Percentiles rank a stretch among this genome's conserved stretches.
phyloP scores from a whole-genome alignment of 2,329 filamentous ascomycete genomes.

The Phoma sp. region DNA sequence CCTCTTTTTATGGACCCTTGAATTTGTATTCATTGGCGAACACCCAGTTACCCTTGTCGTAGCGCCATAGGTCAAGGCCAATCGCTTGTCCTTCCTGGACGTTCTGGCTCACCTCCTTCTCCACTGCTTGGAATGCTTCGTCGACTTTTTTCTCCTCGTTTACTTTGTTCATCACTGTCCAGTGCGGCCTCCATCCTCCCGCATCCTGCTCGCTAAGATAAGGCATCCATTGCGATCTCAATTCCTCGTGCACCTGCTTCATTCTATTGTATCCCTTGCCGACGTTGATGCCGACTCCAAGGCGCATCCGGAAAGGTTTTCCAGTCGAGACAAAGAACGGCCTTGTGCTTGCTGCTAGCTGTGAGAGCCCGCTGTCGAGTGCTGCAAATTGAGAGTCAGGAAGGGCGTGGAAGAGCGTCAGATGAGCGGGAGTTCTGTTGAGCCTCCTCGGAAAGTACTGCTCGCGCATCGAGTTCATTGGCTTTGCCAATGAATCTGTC shows the following conservation, averaged over 20 bases:
- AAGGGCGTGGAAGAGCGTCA: constrained; percentile 55
- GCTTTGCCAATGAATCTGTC: constrained; percentile 45
- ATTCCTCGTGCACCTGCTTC: constrained; percentile 43
- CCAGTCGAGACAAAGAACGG: constrained; percentile 49
- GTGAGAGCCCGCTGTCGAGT: constrained; percentile 43
- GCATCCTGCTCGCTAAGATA: constrained; percentile 53
- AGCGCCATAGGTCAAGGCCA: constrained; percentile 52
- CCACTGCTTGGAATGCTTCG: constrained; percentile 46
- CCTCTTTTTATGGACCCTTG: constrained; percentile 9
- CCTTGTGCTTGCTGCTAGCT: constrained; percentile 34
- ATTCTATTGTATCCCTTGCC: constrained; percentile 41
- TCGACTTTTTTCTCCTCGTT: constrained; percentile 48
- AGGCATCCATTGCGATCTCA: constrained; percentile 45
- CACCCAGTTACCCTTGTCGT: constrained; percentile 51
- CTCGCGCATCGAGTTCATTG: constrained; percentile 49
- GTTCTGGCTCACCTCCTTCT: constrained; percentile 37
- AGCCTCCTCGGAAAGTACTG: constrained; percentile 51
- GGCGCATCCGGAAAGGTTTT: constrained; percentile 49
- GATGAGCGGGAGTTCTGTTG: constrained; percentile 52
- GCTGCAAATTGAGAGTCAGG: constrained; percentile 47
- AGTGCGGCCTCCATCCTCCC: constrained; percentile 50
- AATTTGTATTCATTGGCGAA: constrained; percentile 48
- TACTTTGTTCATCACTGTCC: constrained; percentile 57
- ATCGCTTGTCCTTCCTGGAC: constrained; percentile 43
- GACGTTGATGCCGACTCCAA: constrained; percentile 50